Evolutionary conservation across 1,284 basidiomycete genomes (phyloP).

Genomic region (Takashimella koratensis): DNA sequence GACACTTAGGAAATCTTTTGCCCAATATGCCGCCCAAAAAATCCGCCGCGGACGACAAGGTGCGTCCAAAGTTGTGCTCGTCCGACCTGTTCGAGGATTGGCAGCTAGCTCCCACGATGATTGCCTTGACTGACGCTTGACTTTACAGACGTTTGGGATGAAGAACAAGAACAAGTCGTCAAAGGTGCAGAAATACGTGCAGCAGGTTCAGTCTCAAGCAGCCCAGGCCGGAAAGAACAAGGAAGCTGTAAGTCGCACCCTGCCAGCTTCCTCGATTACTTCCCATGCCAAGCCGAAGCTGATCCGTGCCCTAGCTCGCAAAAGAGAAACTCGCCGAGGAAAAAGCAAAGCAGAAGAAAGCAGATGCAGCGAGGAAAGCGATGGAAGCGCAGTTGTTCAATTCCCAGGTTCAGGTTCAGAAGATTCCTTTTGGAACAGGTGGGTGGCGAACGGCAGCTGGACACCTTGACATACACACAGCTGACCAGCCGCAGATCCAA

Average conservation of each 20-base stretch:
- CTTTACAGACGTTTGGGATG: slow-evolving; percentile 77
- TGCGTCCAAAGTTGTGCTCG: too few species aligned
- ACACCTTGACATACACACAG: not conserved
- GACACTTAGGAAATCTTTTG: not conserved
- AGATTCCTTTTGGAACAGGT: slow-evolving; percentile 87
- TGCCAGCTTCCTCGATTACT: too few species aligned
- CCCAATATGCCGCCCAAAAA: slow-evolving; percentile 44
- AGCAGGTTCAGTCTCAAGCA: slow-evolving; percentile 69
- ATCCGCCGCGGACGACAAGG: slow-evolving; percentile 43
- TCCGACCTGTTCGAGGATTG: too few species aligned
- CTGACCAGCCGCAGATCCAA: slow-evolving; percentile 61
- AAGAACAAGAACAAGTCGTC: slow-evolving; percentile 97
- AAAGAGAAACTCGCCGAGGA: slow-evolving; percentile 80
- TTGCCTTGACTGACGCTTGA: not conserved
- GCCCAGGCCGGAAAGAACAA: slow-evolving; percentile 68
- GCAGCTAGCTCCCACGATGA: not conserved
- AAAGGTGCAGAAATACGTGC: slow-evolving; percentile 84
- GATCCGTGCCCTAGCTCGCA: slow-evolving; percentile 61
- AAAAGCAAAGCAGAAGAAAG: slow-evolving; percentile 69
- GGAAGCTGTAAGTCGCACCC: slow-evolving; percentile 51
- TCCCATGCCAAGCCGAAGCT: too few species aligned
- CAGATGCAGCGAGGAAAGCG: slow-evolving; percentile 76
- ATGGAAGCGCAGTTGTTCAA: slow-evolving; percentile 74
- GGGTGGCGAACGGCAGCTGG: slow-evolving; percentile 18
- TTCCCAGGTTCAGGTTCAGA: slow-evolving; percentile 63